phyloP scores from a whole-genome alignment of 129 eudicot genomes.

The Cynara cardunculus region DNA sequence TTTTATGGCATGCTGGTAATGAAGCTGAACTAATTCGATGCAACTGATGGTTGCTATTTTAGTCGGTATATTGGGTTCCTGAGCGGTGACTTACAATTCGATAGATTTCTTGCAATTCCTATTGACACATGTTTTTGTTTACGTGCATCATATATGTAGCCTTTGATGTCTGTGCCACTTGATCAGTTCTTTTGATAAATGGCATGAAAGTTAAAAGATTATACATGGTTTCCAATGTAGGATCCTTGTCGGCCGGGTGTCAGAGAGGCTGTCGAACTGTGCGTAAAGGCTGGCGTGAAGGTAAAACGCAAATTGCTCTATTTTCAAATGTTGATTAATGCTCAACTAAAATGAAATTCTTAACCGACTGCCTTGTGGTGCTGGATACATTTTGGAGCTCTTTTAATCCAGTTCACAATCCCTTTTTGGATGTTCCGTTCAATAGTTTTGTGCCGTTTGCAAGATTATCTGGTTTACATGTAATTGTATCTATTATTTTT shows the following conservation, averaged over 20 bases:
- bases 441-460: neutral
- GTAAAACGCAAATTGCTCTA: constrained; percentile 29
- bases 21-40: neutral
- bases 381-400: neutral
- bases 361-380: neutral
- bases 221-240: constrained; percentile 35
- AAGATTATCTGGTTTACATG: neutral
- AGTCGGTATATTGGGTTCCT: neutral
- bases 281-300: constrained; percentile 86
- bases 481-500: neutral
- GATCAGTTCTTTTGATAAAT: neutral
- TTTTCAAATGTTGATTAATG: neutral
- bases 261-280: constrained; percentile 67
- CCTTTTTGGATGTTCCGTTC: neutral
- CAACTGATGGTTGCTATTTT: neutral
- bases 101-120: neutral
- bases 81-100: neutral
- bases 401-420: neutral
- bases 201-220: neutral
- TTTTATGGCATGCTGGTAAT: neutral
- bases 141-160: neutral
- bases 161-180: neutral
- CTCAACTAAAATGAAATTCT: neutral
- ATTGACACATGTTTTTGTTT: neutral
- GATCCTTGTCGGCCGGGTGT: constrained; percentile 97